Conservation (phyloP, 192 early-diverging fungal species). For the Mortierella hygrophila region DNA sequence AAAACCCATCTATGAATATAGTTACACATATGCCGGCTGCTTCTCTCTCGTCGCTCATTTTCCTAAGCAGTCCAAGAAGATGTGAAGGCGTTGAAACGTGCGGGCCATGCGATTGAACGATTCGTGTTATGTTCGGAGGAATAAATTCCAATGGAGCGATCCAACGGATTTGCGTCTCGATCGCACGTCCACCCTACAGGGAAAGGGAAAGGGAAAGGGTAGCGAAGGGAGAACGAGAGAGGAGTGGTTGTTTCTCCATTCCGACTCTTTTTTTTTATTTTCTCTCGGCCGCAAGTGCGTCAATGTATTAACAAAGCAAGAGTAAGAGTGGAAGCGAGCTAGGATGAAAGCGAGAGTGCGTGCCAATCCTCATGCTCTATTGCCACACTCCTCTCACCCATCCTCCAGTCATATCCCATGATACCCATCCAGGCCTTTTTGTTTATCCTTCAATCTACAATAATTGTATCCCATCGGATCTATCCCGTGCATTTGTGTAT, state of each 20-base stretch:
- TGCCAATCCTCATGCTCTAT: neutral
- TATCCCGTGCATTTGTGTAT: neutral
- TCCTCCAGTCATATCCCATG: neutral
- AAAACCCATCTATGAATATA: neutral
- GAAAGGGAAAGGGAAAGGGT: neutral
- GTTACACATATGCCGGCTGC: neutral
- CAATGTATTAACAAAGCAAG: neutral
- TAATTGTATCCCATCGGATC: neutral
- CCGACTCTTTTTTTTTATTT: neutral
- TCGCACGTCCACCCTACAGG: neutral
- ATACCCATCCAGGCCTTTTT: neutral
- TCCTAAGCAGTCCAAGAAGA: neutral
- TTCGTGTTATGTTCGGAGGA: neutral
- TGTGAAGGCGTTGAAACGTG: neutral
- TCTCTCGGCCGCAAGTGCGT: neutral
- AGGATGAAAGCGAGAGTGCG: neutral
- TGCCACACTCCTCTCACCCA: neutral
- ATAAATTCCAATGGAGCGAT: neutral
- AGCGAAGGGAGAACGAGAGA: neutral
- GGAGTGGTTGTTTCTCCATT: neutral
- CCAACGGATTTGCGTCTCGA: slow-evolving; percentile 10
- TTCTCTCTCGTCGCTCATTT: neutral
- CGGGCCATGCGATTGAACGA: neutral
- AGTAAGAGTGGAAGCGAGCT: neutral
- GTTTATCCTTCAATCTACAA: neutral